Conservation (phyloP, 495 filamentous ascomycete genomes). For the Rusavskia elegans region DNA sequence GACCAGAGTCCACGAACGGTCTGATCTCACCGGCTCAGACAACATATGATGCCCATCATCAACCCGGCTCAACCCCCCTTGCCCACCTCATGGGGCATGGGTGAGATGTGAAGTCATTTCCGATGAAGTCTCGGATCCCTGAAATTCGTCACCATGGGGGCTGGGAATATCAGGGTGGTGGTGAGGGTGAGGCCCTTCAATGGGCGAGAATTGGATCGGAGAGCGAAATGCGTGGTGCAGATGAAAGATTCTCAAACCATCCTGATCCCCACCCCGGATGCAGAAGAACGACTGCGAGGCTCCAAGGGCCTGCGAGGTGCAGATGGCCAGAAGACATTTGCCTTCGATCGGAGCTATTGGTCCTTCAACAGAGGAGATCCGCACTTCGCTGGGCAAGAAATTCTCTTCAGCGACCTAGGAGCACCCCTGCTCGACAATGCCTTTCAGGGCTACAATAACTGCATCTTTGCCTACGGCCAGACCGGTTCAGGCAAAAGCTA, state of each 20-base stretch:
- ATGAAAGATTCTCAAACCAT: constrained; percentile 90
- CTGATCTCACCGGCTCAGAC: too few species aligned
- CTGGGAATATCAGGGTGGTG: constrained; percentile 98
- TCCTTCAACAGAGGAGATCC: constrained; percentile 73
- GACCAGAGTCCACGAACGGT: too few species aligned
- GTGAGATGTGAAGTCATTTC: neutral
- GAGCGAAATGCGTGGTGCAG: constrained; percentile 92
- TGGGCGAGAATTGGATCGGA: constrained; percentile 59
- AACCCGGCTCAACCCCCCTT: too few species aligned
- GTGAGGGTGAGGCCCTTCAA: constrained; percentile 55
- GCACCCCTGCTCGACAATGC: constrained; percentile 92
- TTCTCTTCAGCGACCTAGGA: constrained; percentile 78
- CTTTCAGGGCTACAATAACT: constrained; percentile 98
- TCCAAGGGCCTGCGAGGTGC: constrained; percentile 40
- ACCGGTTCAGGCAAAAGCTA: constrained; percentile 98
- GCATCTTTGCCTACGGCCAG: constrained; percentile 98
- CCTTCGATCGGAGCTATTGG: constrained; percentile 97
- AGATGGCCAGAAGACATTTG: constrained; percentile 77
- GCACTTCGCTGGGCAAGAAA: constrained; percentile 79
- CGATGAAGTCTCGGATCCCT: neutral
- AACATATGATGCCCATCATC: neutral
- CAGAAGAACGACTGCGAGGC: constrained; percentile 36
- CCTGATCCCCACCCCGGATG: constrained; percentile 58
- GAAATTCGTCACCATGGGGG: constrained; percentile 3
- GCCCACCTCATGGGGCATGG: too few species aligned